Base-by-base conservation (phyloP, 495 filamentous ascomycete species). In the Aspergillus hancockii region DNA sequence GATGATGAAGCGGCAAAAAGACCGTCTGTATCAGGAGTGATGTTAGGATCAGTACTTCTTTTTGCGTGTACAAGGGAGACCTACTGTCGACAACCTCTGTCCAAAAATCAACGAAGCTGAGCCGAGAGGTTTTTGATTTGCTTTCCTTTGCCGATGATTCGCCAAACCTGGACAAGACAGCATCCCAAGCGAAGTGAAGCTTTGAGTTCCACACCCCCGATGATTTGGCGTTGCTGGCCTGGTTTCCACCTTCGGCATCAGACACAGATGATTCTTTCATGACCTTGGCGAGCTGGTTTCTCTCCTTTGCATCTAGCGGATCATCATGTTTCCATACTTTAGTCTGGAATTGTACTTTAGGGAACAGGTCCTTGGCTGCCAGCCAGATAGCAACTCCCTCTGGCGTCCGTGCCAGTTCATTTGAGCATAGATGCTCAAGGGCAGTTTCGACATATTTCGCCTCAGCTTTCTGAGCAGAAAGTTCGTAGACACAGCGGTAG, bases 361-460 rank as follows among this genome's bases (percentile, higher is more conserved):
- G 85, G 64, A 89, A 91, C 45, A 77, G 71, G 56, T 85, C 81
- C 59, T 80, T 75, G 12, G 88, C 81, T 9, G 79, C 80, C 52
- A 97, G 76, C 93, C 93, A 98, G 55, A 97, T 83, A 4, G 90
- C 90, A 45, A 97, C 82, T 18, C 93, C 93, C 67, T 98, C 93
- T 0, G 90, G 87, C 5, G 90, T 92, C 63, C 87, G 85, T 19
- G 82, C 83, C 43, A 94, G 71, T 0, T 89, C 87, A 45, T 82
- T 78, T 36, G 85, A 79, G 22, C 76, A 74, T 9, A 96, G 62
- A 14, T 75, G 80, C 52, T 86, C 75, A 56, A 97, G 75, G 0
- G 89, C 83, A 22, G 74, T 71, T 59, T 88, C 81, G 16, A 85
- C 82, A 32, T 81, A 83, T 43, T 77, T 72, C 30, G 52, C 50